phyloP scores from a whole-genome alignment of 441 rosid species.

The Hura crepitans region DNA sequence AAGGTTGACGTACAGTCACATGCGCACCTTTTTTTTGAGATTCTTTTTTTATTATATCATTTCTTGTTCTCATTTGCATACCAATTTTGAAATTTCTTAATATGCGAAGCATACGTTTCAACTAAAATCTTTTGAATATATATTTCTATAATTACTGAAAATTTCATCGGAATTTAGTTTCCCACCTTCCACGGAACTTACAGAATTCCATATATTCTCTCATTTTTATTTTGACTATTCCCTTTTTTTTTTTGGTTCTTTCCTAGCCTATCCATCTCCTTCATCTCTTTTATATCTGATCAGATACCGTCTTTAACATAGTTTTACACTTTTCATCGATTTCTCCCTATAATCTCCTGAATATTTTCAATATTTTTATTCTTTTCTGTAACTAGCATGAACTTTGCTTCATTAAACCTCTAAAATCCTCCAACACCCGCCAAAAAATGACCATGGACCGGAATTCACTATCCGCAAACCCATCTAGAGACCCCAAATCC shows the following conservation, averaged over 20 bases:
- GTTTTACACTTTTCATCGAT: neutral
- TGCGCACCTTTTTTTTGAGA: too few relatives aligned
- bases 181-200: neutral
- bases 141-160: neutral
- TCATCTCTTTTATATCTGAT: neutral
- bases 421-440: neutral
- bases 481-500: slow-evolving; percentile 30
- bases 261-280: neutral
- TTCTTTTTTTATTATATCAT: too few relatives aligned
- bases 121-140: neutral
- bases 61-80: neutral
- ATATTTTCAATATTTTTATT: neutral
- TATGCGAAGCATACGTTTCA: neutral
- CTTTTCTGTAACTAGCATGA: neutral
- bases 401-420: neutral
- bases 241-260: neutral
- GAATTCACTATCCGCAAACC: slow-evolving; percentile 37
- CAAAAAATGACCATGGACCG: slow-evolving; percentile 49
- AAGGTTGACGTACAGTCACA: too few relatives aligned
- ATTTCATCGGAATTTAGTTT: neutral
- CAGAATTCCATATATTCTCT: neutral
- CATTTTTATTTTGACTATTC: neutral
- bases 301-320: neutral
- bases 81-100: neutral
- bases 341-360: neutral